phyloP scores from a whole-genome alignment of 306 rosid genomes.

The Boehmeria nivea region DNA sequence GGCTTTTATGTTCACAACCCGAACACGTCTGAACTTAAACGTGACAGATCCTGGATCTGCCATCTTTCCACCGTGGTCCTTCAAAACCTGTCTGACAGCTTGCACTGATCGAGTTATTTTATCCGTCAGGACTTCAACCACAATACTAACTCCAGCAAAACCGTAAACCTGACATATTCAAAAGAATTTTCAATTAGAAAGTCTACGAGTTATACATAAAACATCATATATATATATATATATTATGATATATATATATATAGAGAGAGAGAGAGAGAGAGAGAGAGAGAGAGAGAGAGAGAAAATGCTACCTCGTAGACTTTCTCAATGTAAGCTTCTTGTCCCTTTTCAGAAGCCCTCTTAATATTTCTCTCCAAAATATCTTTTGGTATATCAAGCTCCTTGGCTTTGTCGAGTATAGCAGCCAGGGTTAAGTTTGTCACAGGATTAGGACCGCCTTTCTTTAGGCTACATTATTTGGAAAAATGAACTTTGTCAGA shows the following conservation, averaged over 20 bases:
- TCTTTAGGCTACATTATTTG: conserved; percentile 54
- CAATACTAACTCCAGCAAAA: conserved; percentile 89
- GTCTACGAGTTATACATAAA: background rate
- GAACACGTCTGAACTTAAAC: conserved; percentile 80
- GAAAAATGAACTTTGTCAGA: conserved; percentile 14
- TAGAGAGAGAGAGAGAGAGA: too few relatives aligned
- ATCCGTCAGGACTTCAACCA: conserved; percentile 88
- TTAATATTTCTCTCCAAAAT: conserved; percentile 84
- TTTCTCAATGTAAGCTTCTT: conserved; percentile 87
- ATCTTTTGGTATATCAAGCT: conserved; percentile 89
- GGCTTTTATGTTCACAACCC: conserved; percentile 66
- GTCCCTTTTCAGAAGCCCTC: conserved; percentile 87
- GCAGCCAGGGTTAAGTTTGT: conserved; percentile 67
- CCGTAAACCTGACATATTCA: conserved; percentile 59
- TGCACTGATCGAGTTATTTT: conserved; percentile 79
- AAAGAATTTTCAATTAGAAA: background rate
- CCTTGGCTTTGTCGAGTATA: conserved; percentile 82
- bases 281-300: too few relatives aligned
- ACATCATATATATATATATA: background rate
- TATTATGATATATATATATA: background rate
- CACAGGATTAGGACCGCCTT: conserved; percentile 70
- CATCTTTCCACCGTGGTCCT: conserved; percentile 92
- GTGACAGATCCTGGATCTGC: conserved; percentile 85
- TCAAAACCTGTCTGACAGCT: conserved; percentile 71
- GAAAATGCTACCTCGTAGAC: conserved; percentile 55